Conservation (phyloP, 2,329 filamentous ascomycete species). For the Cladophialophora psammophila region DNA sequence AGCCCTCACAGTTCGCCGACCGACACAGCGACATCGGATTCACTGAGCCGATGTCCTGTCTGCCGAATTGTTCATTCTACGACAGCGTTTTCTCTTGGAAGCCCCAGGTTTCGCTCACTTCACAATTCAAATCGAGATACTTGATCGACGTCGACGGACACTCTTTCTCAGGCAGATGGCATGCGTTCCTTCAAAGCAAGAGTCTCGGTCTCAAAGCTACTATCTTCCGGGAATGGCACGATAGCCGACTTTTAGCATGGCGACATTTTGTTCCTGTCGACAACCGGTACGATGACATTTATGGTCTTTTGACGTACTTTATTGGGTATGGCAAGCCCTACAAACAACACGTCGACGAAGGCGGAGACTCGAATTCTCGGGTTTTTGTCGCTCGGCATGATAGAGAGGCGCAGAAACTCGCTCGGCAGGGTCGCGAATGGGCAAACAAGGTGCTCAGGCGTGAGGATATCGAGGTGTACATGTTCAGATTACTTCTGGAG, state of each 20-base stretch:
- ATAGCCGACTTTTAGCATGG: conserved; percentile 60
- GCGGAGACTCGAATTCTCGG: conserved; percentile 34
- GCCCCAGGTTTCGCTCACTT: conserved; percentile 41
- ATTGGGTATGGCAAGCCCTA: conserved; percentile 47
- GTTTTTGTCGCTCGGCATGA: conserved; percentile 46
- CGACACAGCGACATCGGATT: conserved; percentile 51
- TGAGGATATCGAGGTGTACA: conserved; percentile 69
- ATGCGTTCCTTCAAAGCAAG: conserved; percentile 56
- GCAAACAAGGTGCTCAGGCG: conserved; percentile 48
- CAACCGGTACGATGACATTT: conserved; percentile 59
- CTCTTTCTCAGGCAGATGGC: conserved; percentile 52
- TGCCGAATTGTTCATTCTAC: conserved; percentile 51
- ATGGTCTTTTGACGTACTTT: conserved; percentile 60
- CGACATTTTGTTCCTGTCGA: conserved; percentile 62
- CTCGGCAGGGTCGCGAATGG: conserved; percentile 48
- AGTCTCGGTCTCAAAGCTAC: conserved; percentile 61
- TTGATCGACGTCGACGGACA: conserved; percentile 51
- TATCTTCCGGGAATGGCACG: conserved; percentile 63
- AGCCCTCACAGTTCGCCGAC: conserved; percentile 45
- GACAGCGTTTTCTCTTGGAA: conserved; percentile 43
- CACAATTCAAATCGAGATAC: conserved; percentile 49
- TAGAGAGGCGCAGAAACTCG: conserved; percentile 46
- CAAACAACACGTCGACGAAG: conserved; percentile 26
- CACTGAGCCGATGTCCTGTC: conserved; percentile 47
- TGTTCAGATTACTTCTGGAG: conserved; percentile 53